A percentile compares a stretch with the other conserved stretches of the same genome.
Evolutionary conservation across 768 basidiomycete species (phyloP).

Genomic region (Tylopilus plumbeoviolaceoides): DNA sequence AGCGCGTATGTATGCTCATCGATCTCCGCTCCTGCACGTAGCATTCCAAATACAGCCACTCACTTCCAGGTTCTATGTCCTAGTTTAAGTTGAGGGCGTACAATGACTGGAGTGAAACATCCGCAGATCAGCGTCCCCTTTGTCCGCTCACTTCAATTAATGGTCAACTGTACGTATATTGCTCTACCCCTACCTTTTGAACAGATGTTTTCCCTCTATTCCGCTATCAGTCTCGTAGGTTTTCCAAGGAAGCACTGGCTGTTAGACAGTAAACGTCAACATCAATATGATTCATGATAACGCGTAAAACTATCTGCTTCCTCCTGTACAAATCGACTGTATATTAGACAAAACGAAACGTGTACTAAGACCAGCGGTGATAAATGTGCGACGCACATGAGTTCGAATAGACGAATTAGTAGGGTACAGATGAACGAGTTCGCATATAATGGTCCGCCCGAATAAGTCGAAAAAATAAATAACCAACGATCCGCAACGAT

Average conservation of each 20-base stretch:
- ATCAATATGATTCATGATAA: not conserved
- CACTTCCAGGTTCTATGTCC: no score
- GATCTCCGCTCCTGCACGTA: no score
- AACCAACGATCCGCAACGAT: not conserved
- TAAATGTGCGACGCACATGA: not conserved
- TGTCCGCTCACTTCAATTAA: no score
- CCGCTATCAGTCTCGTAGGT: not conserved
- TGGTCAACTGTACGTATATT: no score
- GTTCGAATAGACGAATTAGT: not conserved
- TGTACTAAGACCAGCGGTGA: not conserved
- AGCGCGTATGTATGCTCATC: no score
- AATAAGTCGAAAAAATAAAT: constrained; percentile 8
- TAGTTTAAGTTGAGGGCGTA: no score
- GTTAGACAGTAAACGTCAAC: not conserved
- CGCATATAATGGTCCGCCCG: not conserved
- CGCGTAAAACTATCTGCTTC: not conserved
- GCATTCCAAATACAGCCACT: no score
- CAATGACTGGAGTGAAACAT: no score
- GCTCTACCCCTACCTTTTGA: not conserved
- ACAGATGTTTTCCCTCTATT: not conserved
- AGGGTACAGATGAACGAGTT: not conserved
- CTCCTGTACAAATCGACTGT: not conserved
- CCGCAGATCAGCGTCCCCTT: no score
- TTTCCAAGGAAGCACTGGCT: not conserved
- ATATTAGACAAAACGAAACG: not conserved